Evolutionary conservation across 2,329 filamentous ascomycete species (phyloP), one percentile per base, ranked within the genome.

Genomic region (Septoria petroselini): DNA sequence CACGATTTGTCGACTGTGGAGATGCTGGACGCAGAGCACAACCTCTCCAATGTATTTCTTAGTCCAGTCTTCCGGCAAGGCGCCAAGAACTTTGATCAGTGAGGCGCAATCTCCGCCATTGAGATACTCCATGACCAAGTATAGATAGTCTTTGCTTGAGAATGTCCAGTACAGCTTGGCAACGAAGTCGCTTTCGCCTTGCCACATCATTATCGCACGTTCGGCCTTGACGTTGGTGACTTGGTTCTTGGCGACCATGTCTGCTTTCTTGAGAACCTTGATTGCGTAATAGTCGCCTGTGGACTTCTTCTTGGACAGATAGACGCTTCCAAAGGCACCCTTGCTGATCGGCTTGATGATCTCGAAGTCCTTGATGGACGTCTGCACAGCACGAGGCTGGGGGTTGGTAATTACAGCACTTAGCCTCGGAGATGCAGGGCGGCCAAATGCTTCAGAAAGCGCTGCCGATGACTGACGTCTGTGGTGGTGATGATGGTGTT

Each of bases 121-220:
- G 50, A 98, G 78, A 70, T 98, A 98, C 67, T 98, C 93, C 93
- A 98, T 98, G 18, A 98, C 93, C 52, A 98, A 78, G 66, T 97
- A 98, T 18, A 98, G 82, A 66, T 96, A 98, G 65, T 98, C 93
- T 66, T 98, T 98, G 77, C 91, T 98, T 3, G 93, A 95, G 65
- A 98, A 98, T 0, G 93, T 98, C 94, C 94, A 98, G 73, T 97
- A 98, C 9, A 98, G 79, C 73, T 98, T 98, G 19, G 93, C 93
- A 50, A 98, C 93, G 68, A 98, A 98, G 53, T 98, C 93, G 68
- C 94, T 98, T 70, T 97, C 90, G 17, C 93, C 93, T 72, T 98
- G 93, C 88, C 93, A 97, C 93, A 98, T 98, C 93, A 98, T 97
- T 66, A 98, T 98, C 17, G 94, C 94, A 59, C 93, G 82, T 71